Base-by-base conservation (phyloP, 345 rosid genomes). In the Citrus inodora region DNA sequence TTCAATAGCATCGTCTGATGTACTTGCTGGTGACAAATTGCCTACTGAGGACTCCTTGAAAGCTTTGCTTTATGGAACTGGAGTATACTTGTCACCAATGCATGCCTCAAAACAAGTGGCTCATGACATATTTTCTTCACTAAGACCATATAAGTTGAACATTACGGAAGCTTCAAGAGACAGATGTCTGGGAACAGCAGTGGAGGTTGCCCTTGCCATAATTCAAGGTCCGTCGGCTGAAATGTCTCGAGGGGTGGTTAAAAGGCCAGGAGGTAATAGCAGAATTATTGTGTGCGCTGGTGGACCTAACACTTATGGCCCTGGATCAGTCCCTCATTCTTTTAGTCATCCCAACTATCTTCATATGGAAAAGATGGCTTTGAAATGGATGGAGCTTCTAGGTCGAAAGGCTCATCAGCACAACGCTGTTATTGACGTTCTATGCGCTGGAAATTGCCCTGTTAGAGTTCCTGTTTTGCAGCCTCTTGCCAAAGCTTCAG, bases 361-460 rank as follows among this genome's bases (percentile, higher is more conserved):
- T 48, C 86, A 92, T 68, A 85, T 91, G 92, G 99, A 94, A 84
- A 97, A 92, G 86, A 90, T 86, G 24, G 96, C 98, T 61, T 68
- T 89, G 66, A 94, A 88, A 82, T 91, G 94, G 93, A 93, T 93
- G 98, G 94, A 94, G 75, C 87, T 76, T 82, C 87, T 94, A 35
- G 98, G 99, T 60, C 91, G 84, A 42, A 89, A 92, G 88, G 96
- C 96, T 82, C 89, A 88, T 83, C 85, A 82, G 27, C 85, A 90
- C 63, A 89, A 88, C 85, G 89, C 97, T 4, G 92, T 97, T 58
- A 89, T 97, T 46, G 99, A 97, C 87, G 89, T 97, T 75, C 87
- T 97, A 59, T 97, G 99, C 71, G 97, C 99, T 82, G 98, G 99
- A 85, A 97, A 93, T 71, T 94, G 98, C 85, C 98, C 99, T 59